Base-by-base conservation (phyloP, 805 yeast genomes). In the Cyberlindnera bimundalis region DNA sequence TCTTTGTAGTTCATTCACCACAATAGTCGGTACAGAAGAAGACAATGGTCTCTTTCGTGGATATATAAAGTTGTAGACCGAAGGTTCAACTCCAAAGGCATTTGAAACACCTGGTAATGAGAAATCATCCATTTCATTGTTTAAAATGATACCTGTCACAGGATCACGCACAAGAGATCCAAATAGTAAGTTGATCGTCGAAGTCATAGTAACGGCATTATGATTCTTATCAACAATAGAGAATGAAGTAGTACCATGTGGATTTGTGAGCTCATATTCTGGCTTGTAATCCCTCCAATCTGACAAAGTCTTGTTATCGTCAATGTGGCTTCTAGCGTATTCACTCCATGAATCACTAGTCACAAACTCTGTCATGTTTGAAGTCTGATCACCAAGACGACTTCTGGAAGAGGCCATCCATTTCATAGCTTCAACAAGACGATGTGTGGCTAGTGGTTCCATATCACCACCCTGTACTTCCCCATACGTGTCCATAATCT, bases 91-190 rank as follows among this genome's bases (percentile, higher is more conserved):
- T 19, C 81, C 84, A 62, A 89, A 91, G 13, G 88, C 82, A 61
- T 91, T 91, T 14, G 74, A 68, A 7, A 71, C 65, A 13, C 74
- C 68, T 1, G 93, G 89, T 24, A 76, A 68, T 8, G 96, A 83
- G 56, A 91, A 91, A 59, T 91, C 98, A 61, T 91, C 97, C 96
- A 91, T 90, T 61, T 91, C 88, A 52, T 87, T 79, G 64, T 91
- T 91, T 55, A 91, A 64, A 9, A 91, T 72, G 8, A 91, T 67
- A 2, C 97, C 98, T 0, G 98, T 90, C 2, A 45, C 59, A 2
- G 82, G 80, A 59, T 91, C 97, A 58, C 82, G 84, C 6, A 91
- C 82, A 51, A 79, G 58, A 11, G 93, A 80, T 1, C 99, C 99
- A 64, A 89, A 91, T 29, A 77, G 59, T 39, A 89, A 64, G 58